Evolutionary conservation across 169 alveolate species (phyloP).

Genomic region (Ophryocystis elektroscirrha): DNA sequence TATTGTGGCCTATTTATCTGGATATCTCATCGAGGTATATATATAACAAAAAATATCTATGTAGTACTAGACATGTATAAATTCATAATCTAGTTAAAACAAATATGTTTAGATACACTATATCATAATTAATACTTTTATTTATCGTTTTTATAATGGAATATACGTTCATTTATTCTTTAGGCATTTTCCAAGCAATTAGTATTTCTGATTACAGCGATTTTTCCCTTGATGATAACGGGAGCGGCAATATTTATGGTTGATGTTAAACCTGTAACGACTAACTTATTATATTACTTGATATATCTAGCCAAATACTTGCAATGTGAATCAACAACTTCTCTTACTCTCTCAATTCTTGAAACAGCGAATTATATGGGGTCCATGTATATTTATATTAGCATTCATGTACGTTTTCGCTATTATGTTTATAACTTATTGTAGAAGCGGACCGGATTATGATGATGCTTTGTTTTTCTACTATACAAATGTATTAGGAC

Average conservation of each 20-base stretch:
- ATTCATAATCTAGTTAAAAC: neutral
- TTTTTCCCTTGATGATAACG: conserved; percentile 53
- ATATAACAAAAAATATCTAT: conserved; percentile 15
- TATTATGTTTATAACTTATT: conserved; percentile 24
- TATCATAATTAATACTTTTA: neutral
- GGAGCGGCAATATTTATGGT: conserved; percentile 46
- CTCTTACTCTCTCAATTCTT: conserved; percentile 43
- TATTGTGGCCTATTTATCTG: conserved; percentile 71
- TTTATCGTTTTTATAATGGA: conserved; percentile 1
- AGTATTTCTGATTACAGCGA: conserved; percentile 48
- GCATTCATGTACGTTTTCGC: conserved; percentile 37
- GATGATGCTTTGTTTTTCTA: conserved; percentile 76
- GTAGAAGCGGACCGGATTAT: conserved; percentile 60
- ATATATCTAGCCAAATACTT: too few relatives aligned
- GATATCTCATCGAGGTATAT: conserved; percentile 53
- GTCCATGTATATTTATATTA: conserved; percentile 65
- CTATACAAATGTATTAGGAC: conserved; percentile 62
- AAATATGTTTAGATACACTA: neutral
- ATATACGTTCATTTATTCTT: neutral
- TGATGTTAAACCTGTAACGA: conserved; percentile 28
- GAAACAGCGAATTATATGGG: conserved; percentile 50
- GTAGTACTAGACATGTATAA: neutral
- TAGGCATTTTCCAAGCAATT: conserved; percentile 28
- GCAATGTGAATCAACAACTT: conserved; percentile 33
- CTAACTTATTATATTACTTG: neutral